Evolutionary conservation across 495 filamentous ascomycete genomes (phyloP).

Genomic region (Durotheca rogersii): DNA sequence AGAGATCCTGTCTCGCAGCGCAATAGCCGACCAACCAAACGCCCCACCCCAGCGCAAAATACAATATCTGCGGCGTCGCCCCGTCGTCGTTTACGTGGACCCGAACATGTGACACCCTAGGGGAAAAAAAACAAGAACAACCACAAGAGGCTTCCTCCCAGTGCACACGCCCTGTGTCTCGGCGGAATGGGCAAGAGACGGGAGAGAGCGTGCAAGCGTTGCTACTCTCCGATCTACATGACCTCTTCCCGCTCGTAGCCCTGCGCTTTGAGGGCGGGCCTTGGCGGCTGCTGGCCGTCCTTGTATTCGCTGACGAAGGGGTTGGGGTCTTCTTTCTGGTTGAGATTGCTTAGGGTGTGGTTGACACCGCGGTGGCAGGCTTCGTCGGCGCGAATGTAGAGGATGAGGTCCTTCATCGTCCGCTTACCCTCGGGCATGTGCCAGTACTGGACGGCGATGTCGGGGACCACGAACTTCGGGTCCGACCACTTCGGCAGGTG

Average conservation of each 20-base stretch:
- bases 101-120: too few relatives aligned
- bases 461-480: constrained; percentile 71
- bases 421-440: constrained; percentile 82
- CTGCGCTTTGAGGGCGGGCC: constrained; percentile 62
- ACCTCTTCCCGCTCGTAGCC: constrained; percentile 89
- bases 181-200: too few relatives aligned
- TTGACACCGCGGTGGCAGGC: constrained; percentile 98
- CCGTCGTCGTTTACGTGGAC: too few relatives aligned
- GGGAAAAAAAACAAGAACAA: too few relatives aligned
- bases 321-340: constrained; percentile 83
- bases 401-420: constrained; percentile 80
- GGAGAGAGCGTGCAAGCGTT: neutral
- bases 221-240: constrained; percentile 47
- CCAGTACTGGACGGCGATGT: constrained; percentile 90
- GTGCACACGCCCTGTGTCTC: too few relatives aligned
- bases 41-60: too few relatives aligned
- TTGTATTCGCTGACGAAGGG: constrained; percentile 81
- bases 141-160: too few relatives aligned
- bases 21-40: too few relatives aligned
- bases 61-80: too few relatives aligned
- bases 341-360: constrained; percentile 84
- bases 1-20: too few relatives aligned
- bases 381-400: constrained; percentile 91
- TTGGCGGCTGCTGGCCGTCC: constrained; percentile 55
- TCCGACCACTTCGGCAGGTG: constrained; percentile 75